phyloP scores from a whole-genome alignment of 495 filamentous ascomycete species.

The Penicillium ucsense region DNA sequence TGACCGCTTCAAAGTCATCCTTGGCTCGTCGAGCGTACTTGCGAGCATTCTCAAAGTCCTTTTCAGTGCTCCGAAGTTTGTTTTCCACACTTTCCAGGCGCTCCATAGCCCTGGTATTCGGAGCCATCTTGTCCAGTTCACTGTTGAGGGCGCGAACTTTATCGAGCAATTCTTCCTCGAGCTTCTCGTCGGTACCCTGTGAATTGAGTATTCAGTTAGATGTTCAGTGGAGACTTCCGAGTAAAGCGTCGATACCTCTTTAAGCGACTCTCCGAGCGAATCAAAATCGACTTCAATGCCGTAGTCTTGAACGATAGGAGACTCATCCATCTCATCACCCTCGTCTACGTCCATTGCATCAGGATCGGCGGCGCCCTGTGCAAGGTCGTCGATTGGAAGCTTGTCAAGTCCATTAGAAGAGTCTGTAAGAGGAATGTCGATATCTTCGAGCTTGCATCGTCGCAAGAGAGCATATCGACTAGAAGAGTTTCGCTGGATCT shows the following conservation, averaged over 20 bases:
- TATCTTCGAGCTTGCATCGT: constrained; percentile 87
- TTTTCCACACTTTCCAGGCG: constrained; percentile 78
- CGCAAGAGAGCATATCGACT: constrained; percentile 75
- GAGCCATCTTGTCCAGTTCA: constrained; percentile 86
- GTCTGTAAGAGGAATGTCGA: constrained; percentile 69
- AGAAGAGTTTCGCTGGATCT: constrained; percentile 73
- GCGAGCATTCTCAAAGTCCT: constrained; percentile 79
- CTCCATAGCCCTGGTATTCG: constrained; percentile 91
- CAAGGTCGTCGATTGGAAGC: constrained; percentile 77
- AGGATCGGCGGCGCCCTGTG: constrained; percentile 47
- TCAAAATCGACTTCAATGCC: constrained; percentile 90
- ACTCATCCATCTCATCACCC: constrained; percentile 34
- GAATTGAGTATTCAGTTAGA: constrained; percentile 14
- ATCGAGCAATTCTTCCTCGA: constrained; percentile 72
- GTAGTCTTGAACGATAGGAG: constrained; percentile 63
- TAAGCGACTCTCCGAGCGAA: constrained; percentile 74
- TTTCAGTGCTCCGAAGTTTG: constrained; percentile 74
- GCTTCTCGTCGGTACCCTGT: constrained; percentile 56
- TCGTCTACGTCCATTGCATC: constrained; percentile 89
- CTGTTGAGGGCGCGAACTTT: constrained; percentile 61
- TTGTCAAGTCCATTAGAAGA: constrained; percentile 68
- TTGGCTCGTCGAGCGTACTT: constrained; percentile 61
- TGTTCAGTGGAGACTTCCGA: too few species aligned
- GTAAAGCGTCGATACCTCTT: constrained; percentile 43
- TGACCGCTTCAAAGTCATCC: constrained; percentile 72